Evolutionary conservation across 2,329 filamentous ascomycete genomes (phyloP).

Genomic region (Phyllosticta capitalensis): DNA sequence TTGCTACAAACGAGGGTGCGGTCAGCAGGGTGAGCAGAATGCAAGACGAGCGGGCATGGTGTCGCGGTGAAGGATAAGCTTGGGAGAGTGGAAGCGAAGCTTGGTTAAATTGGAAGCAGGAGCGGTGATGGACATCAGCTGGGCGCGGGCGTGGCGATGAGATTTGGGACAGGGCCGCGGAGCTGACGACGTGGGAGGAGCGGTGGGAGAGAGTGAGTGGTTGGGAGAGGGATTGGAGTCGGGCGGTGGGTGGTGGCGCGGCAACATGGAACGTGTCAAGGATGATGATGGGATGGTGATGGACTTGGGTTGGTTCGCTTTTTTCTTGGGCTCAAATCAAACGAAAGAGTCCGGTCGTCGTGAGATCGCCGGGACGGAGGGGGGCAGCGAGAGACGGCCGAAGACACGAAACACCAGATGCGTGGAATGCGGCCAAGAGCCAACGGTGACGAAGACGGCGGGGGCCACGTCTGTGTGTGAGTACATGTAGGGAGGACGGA

Average conservation of each 20-base stretch:
- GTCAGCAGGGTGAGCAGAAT: background rate
- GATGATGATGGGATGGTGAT: background rate
- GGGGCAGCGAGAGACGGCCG: background rate
- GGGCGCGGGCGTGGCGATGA: background rate
- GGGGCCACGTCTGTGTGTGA: no score
- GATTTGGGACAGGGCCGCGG: background rate
- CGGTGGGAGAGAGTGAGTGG: background rate
- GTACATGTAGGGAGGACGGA: no score
- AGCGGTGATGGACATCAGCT: background rate
- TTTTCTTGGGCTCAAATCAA: background rate
- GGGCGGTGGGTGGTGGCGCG: background rate
- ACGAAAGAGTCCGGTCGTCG: background rate
- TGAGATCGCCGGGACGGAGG: background rate
- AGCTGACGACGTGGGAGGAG: background rate
- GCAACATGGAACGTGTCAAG: background rate
- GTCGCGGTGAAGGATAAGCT: background rate
- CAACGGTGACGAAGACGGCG: constrained; percentile 3
- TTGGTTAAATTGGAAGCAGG: background rate
- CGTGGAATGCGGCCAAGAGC: constrained; percentile 6
- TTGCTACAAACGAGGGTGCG: background rate
- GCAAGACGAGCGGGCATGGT: background rate
- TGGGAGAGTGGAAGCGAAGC: background rate
- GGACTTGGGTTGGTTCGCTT: background rate
- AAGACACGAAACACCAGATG: constrained; percentile 7
- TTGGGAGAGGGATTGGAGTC: background rate